A percentile compares a stretch with the other conserved stretches of the same genome.
Conservation (phyloP, 2,329 filamentous ascomycete genomes). For the Thelonectria olida region DNA sequence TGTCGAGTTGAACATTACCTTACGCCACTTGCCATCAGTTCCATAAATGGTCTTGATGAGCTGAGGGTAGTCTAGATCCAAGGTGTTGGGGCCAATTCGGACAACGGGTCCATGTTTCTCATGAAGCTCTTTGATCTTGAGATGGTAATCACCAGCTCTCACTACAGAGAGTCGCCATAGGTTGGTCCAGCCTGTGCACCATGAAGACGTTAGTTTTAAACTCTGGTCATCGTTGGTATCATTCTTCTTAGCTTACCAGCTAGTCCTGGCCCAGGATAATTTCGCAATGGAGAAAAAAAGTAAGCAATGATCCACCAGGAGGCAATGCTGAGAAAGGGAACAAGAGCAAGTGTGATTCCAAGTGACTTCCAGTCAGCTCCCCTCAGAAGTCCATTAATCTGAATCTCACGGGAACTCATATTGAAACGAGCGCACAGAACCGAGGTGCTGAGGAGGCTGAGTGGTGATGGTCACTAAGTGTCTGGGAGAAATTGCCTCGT, state of each 20-base stretch:
- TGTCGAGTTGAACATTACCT: conserved; percentile 30
- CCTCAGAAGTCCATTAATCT: conserved; percentile 15
- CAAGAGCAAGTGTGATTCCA: conserved; percentile 4
- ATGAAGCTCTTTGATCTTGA: conserved; percentile 46
- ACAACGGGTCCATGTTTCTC: conserved; percentile 51
- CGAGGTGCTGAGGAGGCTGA: background rate
- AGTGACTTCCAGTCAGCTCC: conserved; percentile 23
- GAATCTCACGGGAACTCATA: conserved; percentile 25
- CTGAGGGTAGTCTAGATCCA: conserved; percentile 48
- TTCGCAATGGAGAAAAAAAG: conserved; percentile 25
- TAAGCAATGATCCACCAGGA: conserved; percentile 28
- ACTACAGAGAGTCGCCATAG: conserved; percentile 48
- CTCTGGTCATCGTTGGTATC: background rate
- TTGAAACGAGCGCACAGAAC: background rate
- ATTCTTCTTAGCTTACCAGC: conserved; percentile 20
- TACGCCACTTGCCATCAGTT: conserved; percentile 44
- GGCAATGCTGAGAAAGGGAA: conserved; percentile 25
- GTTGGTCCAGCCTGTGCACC: conserved; percentile 41
- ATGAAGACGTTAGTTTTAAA: background rate
- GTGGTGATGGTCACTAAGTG: background rate
- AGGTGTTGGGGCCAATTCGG: conserved; percentile 50
- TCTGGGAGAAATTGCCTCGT: background rate
- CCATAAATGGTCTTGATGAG: conserved; percentile 49
- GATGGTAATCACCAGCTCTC: conserved; percentile 40
- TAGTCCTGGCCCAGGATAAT: conserved; percentile 28